Evolutionary conservation across 2,329 filamentous ascomycete genomes (phyloP), one percentile per base, ranked within the genome.

Genomic region (Colletotrichum shisoi): DNA sequence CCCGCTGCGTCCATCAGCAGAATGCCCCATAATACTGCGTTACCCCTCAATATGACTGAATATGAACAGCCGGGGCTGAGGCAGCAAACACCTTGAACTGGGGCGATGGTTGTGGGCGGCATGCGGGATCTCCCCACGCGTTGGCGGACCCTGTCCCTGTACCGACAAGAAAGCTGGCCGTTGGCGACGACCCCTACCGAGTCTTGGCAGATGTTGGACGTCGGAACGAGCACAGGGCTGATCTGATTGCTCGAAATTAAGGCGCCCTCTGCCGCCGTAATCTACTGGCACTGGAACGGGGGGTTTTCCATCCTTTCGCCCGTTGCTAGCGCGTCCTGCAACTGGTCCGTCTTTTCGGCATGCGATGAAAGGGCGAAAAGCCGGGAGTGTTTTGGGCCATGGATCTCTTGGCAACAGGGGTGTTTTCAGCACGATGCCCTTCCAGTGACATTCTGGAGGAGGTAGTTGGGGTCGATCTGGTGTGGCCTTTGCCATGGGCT

Each of bases 11-110:
- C 77, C 78, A 54, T 80, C 74, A 78, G 62, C 68, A 81, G 75
- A 45, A 74, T 76, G 46, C 81, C 77, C 79, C 79, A 81, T 3
- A 79, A 76, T 0, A 78, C 80, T 0, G 79, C 81, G 0, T 75
- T 77, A 5, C 76, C 77, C 76, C 79, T 79, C 1, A 56, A 15
- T 0, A 71, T 74, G 1, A 81, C 74, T 0, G 76, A 76, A 34
- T 80, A 80, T 3, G 74, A 71, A 79, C 78, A 81, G 1, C 73
- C 76, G 0, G 78, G 79, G 8, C 75, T 76, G 3, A 72, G 74
- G 74, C 45, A 63, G 81, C 3, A 24, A 24, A 81, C 4, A 73
- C 75, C 0, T 57, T 69, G 63, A 8, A 59, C 59, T 2, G 58
- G 58, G 6, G 54, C 54, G 8, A 69, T 67, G 2, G 44, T 54